A percentile compares a stretch with the other conserved stretches of the same genome.
Conservation (phyloP, 345 rosid genomes). For the Lepidium sativum region DNA sequence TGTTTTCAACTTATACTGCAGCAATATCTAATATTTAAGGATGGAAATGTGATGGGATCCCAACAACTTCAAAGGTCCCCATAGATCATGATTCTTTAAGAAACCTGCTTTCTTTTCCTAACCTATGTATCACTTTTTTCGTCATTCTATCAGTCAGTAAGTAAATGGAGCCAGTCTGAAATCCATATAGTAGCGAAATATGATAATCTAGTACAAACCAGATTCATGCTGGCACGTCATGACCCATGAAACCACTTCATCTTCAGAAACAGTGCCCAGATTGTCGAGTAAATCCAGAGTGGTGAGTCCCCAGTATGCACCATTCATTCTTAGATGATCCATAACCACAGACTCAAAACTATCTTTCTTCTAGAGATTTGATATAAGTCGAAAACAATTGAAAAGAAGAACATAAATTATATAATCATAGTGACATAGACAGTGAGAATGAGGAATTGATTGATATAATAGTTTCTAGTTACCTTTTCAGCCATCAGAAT, state of each 20-base stretch:
- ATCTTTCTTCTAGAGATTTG: slow-evolving; percentile 47
- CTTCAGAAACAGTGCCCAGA: slow-evolving; percentile 45
- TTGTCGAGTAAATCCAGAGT: slow-evolving; percentile 70
- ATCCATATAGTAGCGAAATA: neutral
- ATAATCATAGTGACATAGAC: neutral
- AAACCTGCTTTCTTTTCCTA: neutral
- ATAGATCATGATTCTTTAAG: neutral
- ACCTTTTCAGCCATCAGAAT: slow-evolving; percentile 68
- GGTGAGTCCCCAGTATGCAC: slow-evolving; percentile 88
- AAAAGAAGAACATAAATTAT: neutral
- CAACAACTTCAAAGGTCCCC: neutral
- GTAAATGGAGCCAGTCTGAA: neutral
- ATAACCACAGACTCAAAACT: slow-evolving; percentile 79
- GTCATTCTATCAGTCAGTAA: neutral
- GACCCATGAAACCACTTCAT: slow-evolving; percentile 66
- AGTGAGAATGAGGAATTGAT: neutral
- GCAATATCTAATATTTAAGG: neutral
- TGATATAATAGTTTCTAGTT: neutral
- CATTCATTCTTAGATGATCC: slow-evolving; percentile 89
- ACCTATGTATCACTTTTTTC: neutral
- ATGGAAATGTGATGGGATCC: neutral
- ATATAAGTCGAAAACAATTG: neutral
- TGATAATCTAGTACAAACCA: slow-evolving; percentile 33
- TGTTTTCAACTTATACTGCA: neutral
- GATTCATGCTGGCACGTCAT: slow-evolving; percentile 74